Evolutionary conservation across 1,284 basidiomycete species (phyloP), one percentile per base, ranked within the genome.

Genomic region (Apiotrichum siamense): DNA sequence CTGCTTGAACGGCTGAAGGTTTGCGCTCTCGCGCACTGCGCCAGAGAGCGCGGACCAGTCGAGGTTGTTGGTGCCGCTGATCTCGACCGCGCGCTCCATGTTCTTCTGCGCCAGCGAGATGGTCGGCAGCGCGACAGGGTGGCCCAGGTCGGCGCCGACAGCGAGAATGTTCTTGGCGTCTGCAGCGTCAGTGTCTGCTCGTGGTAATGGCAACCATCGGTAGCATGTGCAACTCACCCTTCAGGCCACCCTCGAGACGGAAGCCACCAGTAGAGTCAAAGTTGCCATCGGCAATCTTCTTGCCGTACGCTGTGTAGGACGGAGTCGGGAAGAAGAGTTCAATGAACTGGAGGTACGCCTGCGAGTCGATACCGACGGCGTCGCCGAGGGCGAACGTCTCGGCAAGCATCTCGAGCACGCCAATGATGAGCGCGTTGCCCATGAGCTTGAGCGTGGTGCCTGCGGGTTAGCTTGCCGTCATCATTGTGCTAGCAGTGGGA

Each of bases 331-430:
- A 63, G 44, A 69, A 54, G 48, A 61, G 50, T 25, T 62, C 36
- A 45, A 60, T 46, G 23, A 63, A 54, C 44, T 62, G 45, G 36
- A 59, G 60, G 47, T 63, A 62, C 20, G 54, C 53, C 11, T 41
- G 41, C 7, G 57, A 52, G 41, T 66, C 63, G 25, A 68, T 58
- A 13, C 55, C 66, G 18, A 64, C 58, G 3, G 58, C 55, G 40
- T 70, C 66, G 26, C 55, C 62, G 26, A 72, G 54, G 11, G 70
- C 60, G 46, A 66, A 69, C 7, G 61, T 57, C 55, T 72, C 70
- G 18, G 58, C 53, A 32, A 70, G 57, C 10, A 69, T 55, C 58
- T 72, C 61, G 46, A 72, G 65, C 38, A 60, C 59, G n/a, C 63
- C 66, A 20, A 70, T 53, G 31, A 70, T 54, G 23, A 65, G 49